Evolutionary conservation across 2,329 filamentous ascomycete species (phyloP), one percentile per base, ranked within the genome.

Genomic region (Sclerotinia sclerotiorum): DNA sequence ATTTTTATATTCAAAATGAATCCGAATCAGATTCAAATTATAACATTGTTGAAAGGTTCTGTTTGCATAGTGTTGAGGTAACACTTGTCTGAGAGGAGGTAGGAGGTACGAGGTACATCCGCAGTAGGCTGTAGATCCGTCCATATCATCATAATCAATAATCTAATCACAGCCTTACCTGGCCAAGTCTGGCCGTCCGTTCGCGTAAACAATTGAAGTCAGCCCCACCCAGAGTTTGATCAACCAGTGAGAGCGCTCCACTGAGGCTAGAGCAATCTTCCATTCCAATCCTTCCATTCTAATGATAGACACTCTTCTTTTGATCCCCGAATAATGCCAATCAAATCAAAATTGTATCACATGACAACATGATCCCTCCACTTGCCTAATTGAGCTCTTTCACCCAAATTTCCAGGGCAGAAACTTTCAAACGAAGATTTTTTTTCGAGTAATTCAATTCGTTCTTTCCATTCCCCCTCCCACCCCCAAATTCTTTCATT

Each of bases 341-440:
- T 35, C 6, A 10, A 7, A 35, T 15, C 10, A 2, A 35, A 7
- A 5, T 5, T 1, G 15, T 42, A 35, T 61, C 58, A 61, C 58
- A 35, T 61, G 58, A 61, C 29, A 19, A 10, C 0, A n/a, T 1
- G 0, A 13, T n/a, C 21, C 57, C 27, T 61, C 11, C 39, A 21
- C 24, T 52, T 32, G 27, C 27, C 27, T 29, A 17, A 21, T 32
- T 54, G 27, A 54, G 51, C 21, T 27, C 57, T 27, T 27, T 61
- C 57, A 61, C 46, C 46, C 24, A n/a, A 27, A 44, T 29, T 27
- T 48, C 27, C 35, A 44, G 35, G 13, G 29, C 58, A 61, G 58
- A 51, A 62, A 62, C 58, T 62, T 62, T 5, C 44, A 51, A 62
- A 62, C 32, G 60, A 62, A 62, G 15, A 51, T 27, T 62, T 62